Evolutionary conservation across 805 yeast genomes (phyloP).

Genomic region (Lipomyces mesembrius): DNA sequence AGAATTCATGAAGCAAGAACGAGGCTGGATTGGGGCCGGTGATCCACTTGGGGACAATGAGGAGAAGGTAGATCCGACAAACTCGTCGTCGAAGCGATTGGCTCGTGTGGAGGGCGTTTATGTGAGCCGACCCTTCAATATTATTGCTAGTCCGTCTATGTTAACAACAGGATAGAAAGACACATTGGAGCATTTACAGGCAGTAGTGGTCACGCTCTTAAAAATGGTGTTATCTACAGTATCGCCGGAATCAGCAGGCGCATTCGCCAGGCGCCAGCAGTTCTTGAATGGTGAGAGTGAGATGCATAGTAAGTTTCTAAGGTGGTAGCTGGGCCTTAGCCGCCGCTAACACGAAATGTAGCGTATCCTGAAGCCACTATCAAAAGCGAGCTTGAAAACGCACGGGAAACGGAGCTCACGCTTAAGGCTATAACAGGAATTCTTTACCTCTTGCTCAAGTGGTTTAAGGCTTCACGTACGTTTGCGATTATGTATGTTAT

Average conservation of each 20-base stretch:
- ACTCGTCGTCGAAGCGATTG: constrained; percentile 13
- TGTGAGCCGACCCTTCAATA: constrained; percentile 10
- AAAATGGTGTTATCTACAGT: constrained; percentile 64
- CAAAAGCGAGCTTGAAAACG: constrained; percentile 29
- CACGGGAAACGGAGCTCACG: constrained; percentile 64
- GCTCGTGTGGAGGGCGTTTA: constrained; percentile 22
- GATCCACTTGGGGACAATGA: constrained; percentile 14
- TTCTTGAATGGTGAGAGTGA: constrained; percentile 11
- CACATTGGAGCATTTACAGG: constrained; percentile 60
- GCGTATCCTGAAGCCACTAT: neutral
- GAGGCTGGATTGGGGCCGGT: constrained; percentile 56
- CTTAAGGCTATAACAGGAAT: constrained; percentile 63
- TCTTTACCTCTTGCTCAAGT: constrained; percentile 59
- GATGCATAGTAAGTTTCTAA: neutral
- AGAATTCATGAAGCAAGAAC: constrained; percentile 70
- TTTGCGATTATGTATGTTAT: neutral
- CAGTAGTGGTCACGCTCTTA: constrained; percentile 66
- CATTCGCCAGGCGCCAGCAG: constrained; percentile 15
- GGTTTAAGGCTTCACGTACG: constrained; percentile 73
- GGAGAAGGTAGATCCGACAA: constrained; percentile 5
- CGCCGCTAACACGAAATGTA: neutral
- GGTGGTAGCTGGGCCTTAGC: neutral
- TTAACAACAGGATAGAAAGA: constrained; percentile 52
- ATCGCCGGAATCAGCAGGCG: constrained; percentile 24
- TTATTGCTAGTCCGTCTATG: neutral